These are phyloP conservation scores for Coemansia sp. DNA, from an alignment of 192 early-diverging fungal species.

Conservation along the genomic window DNA sequence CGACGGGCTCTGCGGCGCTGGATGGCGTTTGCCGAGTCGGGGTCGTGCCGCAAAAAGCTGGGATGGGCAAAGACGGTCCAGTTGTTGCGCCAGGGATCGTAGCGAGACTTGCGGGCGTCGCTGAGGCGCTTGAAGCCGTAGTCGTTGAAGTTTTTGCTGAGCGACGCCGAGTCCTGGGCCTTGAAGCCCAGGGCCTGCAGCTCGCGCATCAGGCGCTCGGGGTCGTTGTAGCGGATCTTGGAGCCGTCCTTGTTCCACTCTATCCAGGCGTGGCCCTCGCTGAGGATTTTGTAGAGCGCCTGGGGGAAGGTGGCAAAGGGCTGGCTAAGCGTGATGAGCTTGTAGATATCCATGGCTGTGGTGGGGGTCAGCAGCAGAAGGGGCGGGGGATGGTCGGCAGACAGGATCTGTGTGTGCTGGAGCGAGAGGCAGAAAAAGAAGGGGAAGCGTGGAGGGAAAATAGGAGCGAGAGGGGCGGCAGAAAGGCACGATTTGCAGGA, in stretches of 20 bases:
- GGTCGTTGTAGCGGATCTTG: conserved; percentile 48
- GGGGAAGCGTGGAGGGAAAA: not conserved
- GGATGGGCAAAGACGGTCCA: conserved; percentile 48
- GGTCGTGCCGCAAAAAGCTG: conserved; percentile 23
- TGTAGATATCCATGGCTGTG: conserved; percentile 40
- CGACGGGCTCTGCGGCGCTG: conserved; percentile 43
- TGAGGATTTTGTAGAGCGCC: conserved; percentile 44
- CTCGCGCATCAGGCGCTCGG: conserved; percentile 48
- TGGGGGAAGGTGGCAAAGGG: conserved; percentile 47
- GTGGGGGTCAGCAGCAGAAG: not conserved
- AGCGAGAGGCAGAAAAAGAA: not conserved
- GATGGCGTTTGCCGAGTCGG: conserved; percentile 23
- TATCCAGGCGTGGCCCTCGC: conserved; percentile 42
- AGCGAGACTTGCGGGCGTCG: conserved; percentile 50
- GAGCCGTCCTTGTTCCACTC: conserved; percentile 49
- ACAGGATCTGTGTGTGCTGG: not conserved
- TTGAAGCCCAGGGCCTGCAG: conserved; percentile 50
- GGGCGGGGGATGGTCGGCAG: not conserved
- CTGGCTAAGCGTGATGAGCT: conserved; percentile 39
- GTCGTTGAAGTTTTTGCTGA: conserved; percentile 53
- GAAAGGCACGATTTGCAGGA: not conserved
- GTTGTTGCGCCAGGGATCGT: conserved; percentile 31
- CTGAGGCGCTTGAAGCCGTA: conserved; percentile 48
- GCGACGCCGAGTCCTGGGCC: conserved; percentile 49
- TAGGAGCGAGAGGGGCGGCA: conserved; percentile 5